Evolutionary conservation across 768 basidiomycete species (phyloP), one percentile per base, ranked within the genome.

Genomic region (Trametes cinnabarina): DNA sequence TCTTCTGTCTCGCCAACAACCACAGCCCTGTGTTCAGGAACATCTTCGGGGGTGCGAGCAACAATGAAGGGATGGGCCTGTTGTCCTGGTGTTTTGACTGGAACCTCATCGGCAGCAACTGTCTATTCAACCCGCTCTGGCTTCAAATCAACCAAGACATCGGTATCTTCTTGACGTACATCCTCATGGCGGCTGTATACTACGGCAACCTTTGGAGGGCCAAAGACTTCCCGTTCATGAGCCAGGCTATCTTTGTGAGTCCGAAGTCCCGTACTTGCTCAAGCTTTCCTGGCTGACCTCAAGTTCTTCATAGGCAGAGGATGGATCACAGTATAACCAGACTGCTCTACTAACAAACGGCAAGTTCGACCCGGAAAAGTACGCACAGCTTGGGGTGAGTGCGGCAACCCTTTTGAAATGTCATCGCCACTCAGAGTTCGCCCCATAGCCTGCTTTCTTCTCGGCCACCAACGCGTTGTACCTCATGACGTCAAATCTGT

Each of bases 21-120:
- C 30, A 43, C 46, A 66, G 61, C 62, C 47, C 62, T 0, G 66
- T 68, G 4, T 65, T 68, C 60, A 55, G 65, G 20, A 66, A 64
- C 50, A 54, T 70, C 32, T 66, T 68, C 48, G 65, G 64, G 39
- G 66, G 84, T 77, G 53, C 85, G 11, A 65, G 63, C 61, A 70
- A 70, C 63, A 70, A 87, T 53, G 84, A 86, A 68, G 84, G 85
- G 7, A 76, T 86, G 40, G 85, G 84, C 11, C 69, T 81, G 50
- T 78, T 87, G 42, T 77, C 84, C 1, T 66, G 86, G 39, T 84
- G 76, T 60, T 71, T 87, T 14, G 85, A 87, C 64, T 87, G 85
- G 84, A 82, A 83, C 63, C 77, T 81, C 57, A 77, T 83, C 57
- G 79, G 76, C 35, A 73, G 76, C 48, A 74, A 75, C 26, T 79